A percentile compares a stretch with the other conserved stretches of the same genome.
Conservation (phyloP, 495 filamentous ascomycete genomes). For the Aspergillus egyptiacus region DNA sequence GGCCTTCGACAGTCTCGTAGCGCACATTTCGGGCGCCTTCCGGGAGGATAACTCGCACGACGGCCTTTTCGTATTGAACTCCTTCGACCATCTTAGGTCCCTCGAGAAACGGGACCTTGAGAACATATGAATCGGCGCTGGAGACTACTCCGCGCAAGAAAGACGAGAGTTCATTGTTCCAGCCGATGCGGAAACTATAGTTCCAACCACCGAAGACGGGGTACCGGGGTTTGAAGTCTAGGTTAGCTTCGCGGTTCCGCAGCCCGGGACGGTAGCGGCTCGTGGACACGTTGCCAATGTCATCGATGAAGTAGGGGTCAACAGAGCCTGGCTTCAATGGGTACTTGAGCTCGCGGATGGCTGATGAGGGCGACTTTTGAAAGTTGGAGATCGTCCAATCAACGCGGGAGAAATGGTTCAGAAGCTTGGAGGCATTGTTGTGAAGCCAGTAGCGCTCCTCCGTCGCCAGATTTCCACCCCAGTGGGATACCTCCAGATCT, state of each 20-base stretch:
- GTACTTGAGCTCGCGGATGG: slow-evolving; percentile 75
- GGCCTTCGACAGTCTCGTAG: slow-evolving; percentile 34
- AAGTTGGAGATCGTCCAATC: slow-evolving; percentile 68
- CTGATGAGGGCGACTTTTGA: slow-evolving; percentile 66
- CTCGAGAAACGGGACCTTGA: slow-evolving; percentile 94
- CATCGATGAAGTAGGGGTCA: slow-evolving; percentile 91
- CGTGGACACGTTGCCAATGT: slow-evolving; percentile 95
- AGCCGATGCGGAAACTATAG: slow-evolving; percentile 90
- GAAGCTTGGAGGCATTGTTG: slow-evolving; percentile 79
- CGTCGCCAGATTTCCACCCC: slow-evolving; percentile 91
- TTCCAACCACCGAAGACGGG: slow-evolving; percentile 97
- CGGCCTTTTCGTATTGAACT: slow-evolving; percentile 74
- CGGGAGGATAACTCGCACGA: slow-evolving; percentile 77
- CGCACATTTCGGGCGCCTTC: slow-evolving; percentile 80
- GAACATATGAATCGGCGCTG: slow-evolving; percentile 61
- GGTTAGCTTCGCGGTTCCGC: slow-evolving; percentile 59
- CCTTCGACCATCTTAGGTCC: slow-evolving; percentile 81
- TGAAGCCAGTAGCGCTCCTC: slow-evolving; percentile 89
- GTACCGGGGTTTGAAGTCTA: slow-evolving; percentile 89
- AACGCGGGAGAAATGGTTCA: slow-evolving; percentile 79
- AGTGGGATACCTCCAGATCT: slow-evolving; percentile 92
- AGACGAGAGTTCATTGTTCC: slow-evolving; percentile 75
- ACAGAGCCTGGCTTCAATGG: slow-evolving; percentile 70
- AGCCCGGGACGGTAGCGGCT: slow-evolving; percentile 77
- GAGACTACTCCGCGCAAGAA: slow-evolving; percentile 60